A percentile compares a stretch with the other conserved stretches of the same genome.
These are phyloP conservation scores for Magnolia kwangsiensis DNA, from an alignment of 164 flowering plant genomes.

Conservation along the genomic window DNA sequence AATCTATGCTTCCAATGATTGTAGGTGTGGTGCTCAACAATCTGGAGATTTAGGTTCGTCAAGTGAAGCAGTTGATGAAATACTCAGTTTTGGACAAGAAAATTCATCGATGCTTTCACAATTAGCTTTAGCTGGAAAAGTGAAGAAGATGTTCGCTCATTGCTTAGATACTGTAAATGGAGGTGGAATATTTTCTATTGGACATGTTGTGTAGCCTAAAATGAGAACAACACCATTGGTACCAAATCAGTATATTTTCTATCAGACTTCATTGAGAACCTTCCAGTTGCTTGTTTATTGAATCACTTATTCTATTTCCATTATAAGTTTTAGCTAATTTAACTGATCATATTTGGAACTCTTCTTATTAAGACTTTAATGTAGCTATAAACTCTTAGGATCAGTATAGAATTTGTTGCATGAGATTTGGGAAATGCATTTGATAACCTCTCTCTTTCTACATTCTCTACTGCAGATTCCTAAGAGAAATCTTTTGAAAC, in stretches of 20 bases:
- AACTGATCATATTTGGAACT: background rate
- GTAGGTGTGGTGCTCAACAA: slow-evolving; percentile 78
- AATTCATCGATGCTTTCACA: slow-evolving; percentile 90
- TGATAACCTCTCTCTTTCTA: too few relatives aligned
- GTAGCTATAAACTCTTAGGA: too few relatives aligned
- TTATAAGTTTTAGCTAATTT: too few relatives aligned
- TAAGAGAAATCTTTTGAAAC: too few relatives aligned
- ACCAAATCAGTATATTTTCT: slow-evolving; percentile 70
- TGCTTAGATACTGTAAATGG: slow-evolving; percentile 75
- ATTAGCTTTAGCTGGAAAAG: slow-evolving; percentile 73
- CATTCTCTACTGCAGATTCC: too few relatives aligned
- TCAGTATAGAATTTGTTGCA: too few relatives aligned
- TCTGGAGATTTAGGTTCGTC: slow-evolving; percentile 70
- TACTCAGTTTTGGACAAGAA: slow-evolving; percentile 90
- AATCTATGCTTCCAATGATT: background rate
- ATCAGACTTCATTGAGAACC: background rate
- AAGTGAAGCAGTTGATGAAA: slow-evolving; percentile 79
- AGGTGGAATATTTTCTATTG: slow-evolving; percentile 94
- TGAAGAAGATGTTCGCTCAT: slow-evolving; percentile 75
- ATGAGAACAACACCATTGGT: slow-evolving; percentile 73
- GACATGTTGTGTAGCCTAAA: slow-evolving; percentile 75
- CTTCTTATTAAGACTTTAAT: too few relatives aligned
- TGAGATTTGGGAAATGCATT: too few relatives aligned
- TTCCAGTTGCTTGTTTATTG: background rate
- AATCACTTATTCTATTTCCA: background rate